Evolutionary conservation across 306 rosid genomes (phyloP).

Genomic region (Oxytropis ochrocephala): DNA sequence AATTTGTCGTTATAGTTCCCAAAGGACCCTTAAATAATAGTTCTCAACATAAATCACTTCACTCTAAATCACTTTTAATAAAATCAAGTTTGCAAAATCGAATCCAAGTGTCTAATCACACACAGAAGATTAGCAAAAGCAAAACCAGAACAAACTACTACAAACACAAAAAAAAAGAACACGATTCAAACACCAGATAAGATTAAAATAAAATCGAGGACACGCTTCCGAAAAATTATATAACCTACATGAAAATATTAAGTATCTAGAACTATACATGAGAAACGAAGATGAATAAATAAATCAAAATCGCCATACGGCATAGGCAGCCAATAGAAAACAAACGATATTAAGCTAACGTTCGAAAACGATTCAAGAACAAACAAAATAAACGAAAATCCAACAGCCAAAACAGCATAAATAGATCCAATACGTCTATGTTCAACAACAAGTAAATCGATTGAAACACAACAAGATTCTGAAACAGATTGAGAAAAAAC

Average conservation of each 20-base stretch:
- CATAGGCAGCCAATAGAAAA: background rate
- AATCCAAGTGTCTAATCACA: background rate
- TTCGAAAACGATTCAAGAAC: background rate
- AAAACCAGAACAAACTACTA: background rate
- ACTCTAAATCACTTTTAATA: background rate
- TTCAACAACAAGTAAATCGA: background rate
- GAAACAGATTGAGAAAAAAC: background rate
- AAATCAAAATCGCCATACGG: background rate
- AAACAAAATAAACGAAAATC: background rate
- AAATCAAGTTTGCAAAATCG: background rate
- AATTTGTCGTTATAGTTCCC: too few species aligned
- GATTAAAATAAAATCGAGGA: background rate
- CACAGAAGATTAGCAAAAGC: background rate
- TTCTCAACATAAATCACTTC: background rate
- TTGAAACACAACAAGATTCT: background rate
- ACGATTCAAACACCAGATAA: background rate
- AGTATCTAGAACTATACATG: background rate
- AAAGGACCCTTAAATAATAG: too few species aligned
- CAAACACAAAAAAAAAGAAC: background rate
- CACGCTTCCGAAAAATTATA: background rate
- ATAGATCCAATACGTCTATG: slow-evolving; percentile 26
- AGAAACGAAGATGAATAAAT: background rate
- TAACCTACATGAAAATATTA: background rate
- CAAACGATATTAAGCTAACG: background rate
- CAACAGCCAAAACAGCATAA: background rate